These are phyloP conservation scores for Hansfordia pulvinata DNA, from an alignment of 2,329 filamentous ascomycete species.

Conservation along the genomic window DNA sequence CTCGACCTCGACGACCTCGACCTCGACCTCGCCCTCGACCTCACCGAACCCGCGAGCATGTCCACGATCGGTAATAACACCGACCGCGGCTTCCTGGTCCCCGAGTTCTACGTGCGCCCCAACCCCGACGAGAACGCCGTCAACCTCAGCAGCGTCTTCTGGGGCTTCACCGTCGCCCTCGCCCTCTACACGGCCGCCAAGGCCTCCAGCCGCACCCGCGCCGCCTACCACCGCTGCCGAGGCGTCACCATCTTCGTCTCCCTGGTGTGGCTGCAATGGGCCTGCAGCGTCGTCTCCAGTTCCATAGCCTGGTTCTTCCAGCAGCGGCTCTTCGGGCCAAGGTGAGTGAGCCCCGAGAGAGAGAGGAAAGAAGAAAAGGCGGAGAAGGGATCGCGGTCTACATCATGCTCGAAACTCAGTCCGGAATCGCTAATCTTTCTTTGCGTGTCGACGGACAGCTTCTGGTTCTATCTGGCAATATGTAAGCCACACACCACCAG, in stretches of 20 bases:
- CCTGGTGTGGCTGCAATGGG: neutral
- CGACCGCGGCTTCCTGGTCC: too few species aligned
- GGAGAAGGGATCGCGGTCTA: neutral
- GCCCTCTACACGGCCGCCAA: slow-evolving; percentile 1
- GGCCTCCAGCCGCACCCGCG: neutral
- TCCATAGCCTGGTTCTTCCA: neutral
- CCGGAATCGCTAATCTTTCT: too few species aligned
- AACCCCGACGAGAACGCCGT: too few species aligned
- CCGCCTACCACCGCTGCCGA: neutral
- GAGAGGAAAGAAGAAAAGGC: neutral
- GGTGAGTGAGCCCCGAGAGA: neutral
- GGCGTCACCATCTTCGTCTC: neutral
- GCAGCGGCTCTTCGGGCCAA: neutral
- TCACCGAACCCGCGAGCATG: too few species aligned
- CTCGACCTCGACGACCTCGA: too few species aligned
- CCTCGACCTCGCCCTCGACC: too few species aligned
- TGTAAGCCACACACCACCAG: too few species aligned
- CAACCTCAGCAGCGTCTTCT: too few species aligned
- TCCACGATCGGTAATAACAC: too few species aligned
- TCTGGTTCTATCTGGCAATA: too few species aligned
- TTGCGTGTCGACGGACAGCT: too few species aligned
- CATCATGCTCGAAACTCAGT: neutral
- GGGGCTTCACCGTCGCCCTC: slow-evolving; percentile 1
- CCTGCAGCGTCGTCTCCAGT: neutral
- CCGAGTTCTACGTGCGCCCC: too few species aligned